Evolutionary conservation across 108 stramenopile species (phyloP).

Genomic region (Aurantiochytrium sp.): DNA sequence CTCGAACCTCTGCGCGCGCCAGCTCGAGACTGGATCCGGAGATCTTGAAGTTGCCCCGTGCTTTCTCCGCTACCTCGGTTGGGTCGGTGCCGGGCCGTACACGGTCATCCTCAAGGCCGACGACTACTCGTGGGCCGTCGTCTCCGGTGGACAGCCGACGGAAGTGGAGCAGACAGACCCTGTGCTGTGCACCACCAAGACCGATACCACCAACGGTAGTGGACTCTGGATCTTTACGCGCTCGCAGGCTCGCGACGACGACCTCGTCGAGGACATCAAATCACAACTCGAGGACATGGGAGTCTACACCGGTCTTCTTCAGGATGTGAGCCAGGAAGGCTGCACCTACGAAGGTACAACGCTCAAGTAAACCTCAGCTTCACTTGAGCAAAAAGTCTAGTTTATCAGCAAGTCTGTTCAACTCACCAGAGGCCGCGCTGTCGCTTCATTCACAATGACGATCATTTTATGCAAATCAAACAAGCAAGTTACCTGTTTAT

Average conservation of each 20-base stretch:
- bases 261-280: neutral
- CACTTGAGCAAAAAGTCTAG: too few species aligned
- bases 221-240: neutral
- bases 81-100: neutral
- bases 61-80: neutral
- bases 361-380: neutral
- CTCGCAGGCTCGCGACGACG: neutral
- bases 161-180: neutral
- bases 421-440: too few species aligned
- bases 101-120: neutral
- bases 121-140: neutral
- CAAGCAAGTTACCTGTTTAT: too few species aligned
- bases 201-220: neutral
- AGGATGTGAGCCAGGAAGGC: neutral
- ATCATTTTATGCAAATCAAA: too few species aligned
- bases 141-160: neutral
- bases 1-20: neutral
- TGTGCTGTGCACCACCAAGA: neutral
- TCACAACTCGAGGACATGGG: neutral
- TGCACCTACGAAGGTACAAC: neutral
- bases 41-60: neutral
- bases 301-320: neutral
- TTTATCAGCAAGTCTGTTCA: too few species aligned
- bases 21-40: neutral
- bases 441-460: too few species aligned